A percentile compares a stretch with the other conserved stretches of the same genome.
Conservation (phyloP, 495 filamentous ascomycete genomes). For the Neurospora discreta region DNA sequence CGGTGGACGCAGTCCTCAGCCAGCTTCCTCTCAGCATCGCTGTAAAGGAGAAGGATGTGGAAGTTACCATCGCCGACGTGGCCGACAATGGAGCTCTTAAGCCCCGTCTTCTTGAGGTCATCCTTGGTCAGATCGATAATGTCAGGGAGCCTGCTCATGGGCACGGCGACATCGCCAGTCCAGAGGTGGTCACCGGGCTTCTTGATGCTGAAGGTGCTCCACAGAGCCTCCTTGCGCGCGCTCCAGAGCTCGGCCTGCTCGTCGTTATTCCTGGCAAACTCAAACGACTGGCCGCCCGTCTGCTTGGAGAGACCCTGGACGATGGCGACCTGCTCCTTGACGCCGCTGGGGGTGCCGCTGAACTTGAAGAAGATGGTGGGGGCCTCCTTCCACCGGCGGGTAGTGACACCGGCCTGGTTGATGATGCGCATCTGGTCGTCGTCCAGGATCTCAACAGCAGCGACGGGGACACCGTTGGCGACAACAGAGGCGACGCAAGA, state of each 20-base stretch:
- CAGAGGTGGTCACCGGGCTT: constrained; percentile 57
- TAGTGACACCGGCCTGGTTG: constrained; percentile 66
- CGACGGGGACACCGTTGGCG: constrained; percentile 67
- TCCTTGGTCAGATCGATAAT: constrained; percentile 72
- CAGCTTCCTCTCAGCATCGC: constrained; percentile 48
- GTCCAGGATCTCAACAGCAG: constrained; percentile 85
- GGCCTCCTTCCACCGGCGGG: constrained; percentile 58
- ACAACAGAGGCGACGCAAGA: constrained; percentile 73
- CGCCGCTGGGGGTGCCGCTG: constrained; percentile 57
- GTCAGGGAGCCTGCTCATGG: constrained; percentile 57
- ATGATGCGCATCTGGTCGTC: constrained; percentile 92
- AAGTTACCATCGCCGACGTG: constrained; percentile 84
- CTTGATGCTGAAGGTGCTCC: constrained; percentile 53
- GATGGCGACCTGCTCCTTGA: constrained; percentile 72
- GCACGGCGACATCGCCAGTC: constrained; percentile 79
- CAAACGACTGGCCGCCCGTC: constrained; percentile 56
- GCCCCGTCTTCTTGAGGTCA: constrained; percentile 53
- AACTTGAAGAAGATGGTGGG: constrained; percentile 97
- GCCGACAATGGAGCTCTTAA: constrained; percentile 65
- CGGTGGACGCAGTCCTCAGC: constrained; percentile 65
- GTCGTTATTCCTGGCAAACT: constrained; percentile 58
- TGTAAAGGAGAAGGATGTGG: constrained; percentile 67
- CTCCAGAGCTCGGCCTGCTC: constrained; percentile 77
- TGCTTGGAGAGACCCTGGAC: constrained; percentile 55
- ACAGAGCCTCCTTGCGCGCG: constrained; percentile 78